Evolutionary conservation across 495 filamentous ascomycete species (phyloP), one percentile per base, ranked within the genome.

Genomic region (Neurospora sp.): DNA sequence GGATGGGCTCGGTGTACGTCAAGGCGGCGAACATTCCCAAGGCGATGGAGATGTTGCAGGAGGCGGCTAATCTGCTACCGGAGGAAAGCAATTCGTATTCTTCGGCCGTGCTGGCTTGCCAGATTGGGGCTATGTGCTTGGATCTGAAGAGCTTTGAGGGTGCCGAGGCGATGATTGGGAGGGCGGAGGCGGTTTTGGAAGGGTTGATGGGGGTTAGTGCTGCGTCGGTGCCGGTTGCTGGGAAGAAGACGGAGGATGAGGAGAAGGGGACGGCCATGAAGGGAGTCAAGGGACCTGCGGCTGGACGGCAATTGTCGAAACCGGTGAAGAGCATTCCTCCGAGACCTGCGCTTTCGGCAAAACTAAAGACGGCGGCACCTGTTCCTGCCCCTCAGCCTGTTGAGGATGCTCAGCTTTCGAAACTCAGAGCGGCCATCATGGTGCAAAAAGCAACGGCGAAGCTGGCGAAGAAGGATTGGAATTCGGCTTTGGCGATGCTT

Each of bases 1-100:
- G 89, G 78, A 83, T 92, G 61, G 91, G 89, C 11, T 87, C 86
- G 27, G 86, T 91, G 70, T 91, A 86, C 81, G 85, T 90, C 53
- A 87, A 89, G 72, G 88, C 91, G 68, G 90, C 89, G 0, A 82
- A 89, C 73, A 72, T 87, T 1, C 83, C 84, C 0, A 91, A 92
- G 76, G 91, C 91, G 4, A 82, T 87, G 68, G 85, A 89, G 59
- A 81, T 90, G 70, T 84, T 93, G 40, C 78, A 82, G 38, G 82
- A 86, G 41, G 87, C 88, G 5, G 84, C 74, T 71, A 79, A 71
- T 74, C 83, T 69, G 80, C 83, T 72, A 74, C 82, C 74, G 71
- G 83, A 74, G 42, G 82, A 46, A 76, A 84, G 74, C 79, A 79
- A 71, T 81, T 87, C 79, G 73, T 89, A 72, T 83, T 86, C 80